Base-by-base conservation (phyloP, 2,329 filamentous ascomycete species). In the Diaporthe eres region DNA sequence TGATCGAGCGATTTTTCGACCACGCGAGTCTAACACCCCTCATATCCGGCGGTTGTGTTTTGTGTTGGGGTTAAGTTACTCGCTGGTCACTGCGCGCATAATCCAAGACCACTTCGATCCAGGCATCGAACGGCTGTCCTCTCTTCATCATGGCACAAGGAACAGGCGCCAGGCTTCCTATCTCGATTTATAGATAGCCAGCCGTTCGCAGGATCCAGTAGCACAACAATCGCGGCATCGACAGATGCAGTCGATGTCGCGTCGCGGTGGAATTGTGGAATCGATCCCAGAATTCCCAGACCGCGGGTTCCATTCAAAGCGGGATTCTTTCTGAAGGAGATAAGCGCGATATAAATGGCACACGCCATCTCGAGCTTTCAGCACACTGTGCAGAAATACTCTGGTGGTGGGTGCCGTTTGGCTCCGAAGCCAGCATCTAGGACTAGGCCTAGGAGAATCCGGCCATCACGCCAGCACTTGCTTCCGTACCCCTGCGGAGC, bases 371-470 rank as follows among this genome's bases (percentile, higher is more conserved):
- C 74, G 78, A 67, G 78, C 74, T 76, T 74, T 76, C 57, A 61
- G 53, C 47, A 61, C 31, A 76, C 74, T 75, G 74, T 74, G 77
- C 76, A 76, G 76, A 76, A 65, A 74, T 71, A 74, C 60, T 81
- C 72, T 81, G 83, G 83, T 81, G 83, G 83, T 83, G 85, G 83
- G 84, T 81, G 85, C 83, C 81, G 88, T 86, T 88, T 88, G 88
- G 87, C 88, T 87, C 87, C 86, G 87, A 85, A 89, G 88, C 88
- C 87, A 89, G 87, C 87, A 80, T 87, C 87, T 87, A 85, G 87
- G 87, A 88, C 87, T 89, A 80, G 88, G 87, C 87, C 87, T 84
- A 87, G 86, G 85, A 87, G 85, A 85, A 83, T 82, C 80, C 60
- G 78, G 51, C 71, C 80, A 44, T 13, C 13, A 55, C 28, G 72